These are phyloP conservation scores for Rhizomucor pusillus DNA, from an alignment of 371 early-diverging fungal genomes.

Conservation along the genomic window DNA sequence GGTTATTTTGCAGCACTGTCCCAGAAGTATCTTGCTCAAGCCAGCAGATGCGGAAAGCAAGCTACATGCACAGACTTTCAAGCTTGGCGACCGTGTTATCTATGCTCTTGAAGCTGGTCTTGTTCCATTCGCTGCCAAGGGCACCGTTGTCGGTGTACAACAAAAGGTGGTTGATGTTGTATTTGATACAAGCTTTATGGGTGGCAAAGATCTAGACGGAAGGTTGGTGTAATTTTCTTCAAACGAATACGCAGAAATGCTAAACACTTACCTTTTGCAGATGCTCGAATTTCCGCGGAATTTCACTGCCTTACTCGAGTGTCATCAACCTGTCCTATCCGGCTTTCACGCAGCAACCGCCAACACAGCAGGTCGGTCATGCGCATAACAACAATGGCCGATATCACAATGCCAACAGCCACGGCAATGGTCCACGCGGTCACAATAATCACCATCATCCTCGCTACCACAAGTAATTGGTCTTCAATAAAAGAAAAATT, in stretches of 20 bases:
- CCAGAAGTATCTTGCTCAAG: constrained; percentile 68
- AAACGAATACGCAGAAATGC: background rate
- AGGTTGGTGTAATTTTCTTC: constrained; percentile 34
- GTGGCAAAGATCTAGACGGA: constrained; percentile 75
- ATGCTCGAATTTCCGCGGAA: constrained; percentile 69
- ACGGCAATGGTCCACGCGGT: too few species aligned
- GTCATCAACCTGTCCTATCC: constrained; percentile 62
- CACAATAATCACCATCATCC: too few species aligned
- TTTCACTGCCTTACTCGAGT: constrained; percentile 54
- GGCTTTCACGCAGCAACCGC: constrained; percentile 7
- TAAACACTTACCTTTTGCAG: constrained; percentile 20
- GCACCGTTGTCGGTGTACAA: constrained; percentile 82
- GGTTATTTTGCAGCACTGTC: constrained; percentile 62
- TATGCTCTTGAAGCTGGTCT: constrained; percentile 74
- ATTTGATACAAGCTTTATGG: constrained; percentile 81
- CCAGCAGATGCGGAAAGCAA: constrained; percentile 74
- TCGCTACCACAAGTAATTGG: too few species aligned
- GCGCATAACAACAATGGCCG: too few species aligned
- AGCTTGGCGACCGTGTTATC: constrained; percentile 86
- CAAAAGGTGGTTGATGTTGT: constrained; percentile 77
- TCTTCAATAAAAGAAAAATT: too few species aligned
- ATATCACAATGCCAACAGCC: too few species aligned
- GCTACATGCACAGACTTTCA: constrained; percentile 74
- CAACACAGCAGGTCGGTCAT: too few species aligned
- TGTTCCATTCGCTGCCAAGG: constrained; percentile 79